phyloP scores from a whole-genome alignment of 2,329 filamentous ascomycete species.

The Cladobotryum mycophilum region DNA sequence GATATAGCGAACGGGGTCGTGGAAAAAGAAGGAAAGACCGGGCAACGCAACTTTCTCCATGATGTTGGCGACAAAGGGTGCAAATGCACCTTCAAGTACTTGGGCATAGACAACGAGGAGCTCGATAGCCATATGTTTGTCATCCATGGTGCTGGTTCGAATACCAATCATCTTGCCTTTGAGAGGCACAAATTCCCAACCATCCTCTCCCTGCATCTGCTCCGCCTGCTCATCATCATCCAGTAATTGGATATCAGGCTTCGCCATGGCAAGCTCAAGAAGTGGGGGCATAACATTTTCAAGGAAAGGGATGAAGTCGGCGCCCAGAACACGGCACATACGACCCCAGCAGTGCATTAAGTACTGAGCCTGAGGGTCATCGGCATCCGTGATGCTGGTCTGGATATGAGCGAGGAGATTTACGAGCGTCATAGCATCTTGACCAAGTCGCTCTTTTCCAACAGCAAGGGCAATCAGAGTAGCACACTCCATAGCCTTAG shows the following conservation, averaged over 20 bases:
- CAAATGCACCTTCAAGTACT: conserved; percentile 87
- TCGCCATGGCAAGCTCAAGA: conserved; percentile 83
- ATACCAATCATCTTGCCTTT: conserved; percentile 99
- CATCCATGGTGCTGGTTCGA: conserved; percentile 91
- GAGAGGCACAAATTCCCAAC: conserved; percentile 94
- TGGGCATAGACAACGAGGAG: conserved; percentile 95
- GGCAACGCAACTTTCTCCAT: conserved; percentile 96
- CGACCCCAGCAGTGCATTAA: conserved; percentile 98
- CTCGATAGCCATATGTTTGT: conserved; percentile 99
- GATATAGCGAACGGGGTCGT: conserved; percentile 91
- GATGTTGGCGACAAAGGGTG: conserved; percentile 83
- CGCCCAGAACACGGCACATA: conserved; percentile 91
- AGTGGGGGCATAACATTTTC: conserved; percentile 91
- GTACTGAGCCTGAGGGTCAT: conserved; percentile 95
- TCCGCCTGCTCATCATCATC: conserved; percentile 94
- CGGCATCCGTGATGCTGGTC: conserved; percentile 75
- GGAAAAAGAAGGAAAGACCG: conserved; percentile 96
- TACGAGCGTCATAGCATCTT: conserved; percentile 80
- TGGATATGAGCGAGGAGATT: conserved; percentile 85
- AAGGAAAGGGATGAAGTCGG: conserved; percentile 88
- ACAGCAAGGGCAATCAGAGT: conserved; percentile 94
- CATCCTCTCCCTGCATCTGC: conserved; percentile 87
- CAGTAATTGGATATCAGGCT: conserved; percentile 92
- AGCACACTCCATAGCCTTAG: conserved; percentile 98
- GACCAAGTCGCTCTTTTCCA: conserved; percentile 83